phyloP scores from a whole-genome alignment of 106 monocot species.

The Alisma plantagoaquatica region DNA sequence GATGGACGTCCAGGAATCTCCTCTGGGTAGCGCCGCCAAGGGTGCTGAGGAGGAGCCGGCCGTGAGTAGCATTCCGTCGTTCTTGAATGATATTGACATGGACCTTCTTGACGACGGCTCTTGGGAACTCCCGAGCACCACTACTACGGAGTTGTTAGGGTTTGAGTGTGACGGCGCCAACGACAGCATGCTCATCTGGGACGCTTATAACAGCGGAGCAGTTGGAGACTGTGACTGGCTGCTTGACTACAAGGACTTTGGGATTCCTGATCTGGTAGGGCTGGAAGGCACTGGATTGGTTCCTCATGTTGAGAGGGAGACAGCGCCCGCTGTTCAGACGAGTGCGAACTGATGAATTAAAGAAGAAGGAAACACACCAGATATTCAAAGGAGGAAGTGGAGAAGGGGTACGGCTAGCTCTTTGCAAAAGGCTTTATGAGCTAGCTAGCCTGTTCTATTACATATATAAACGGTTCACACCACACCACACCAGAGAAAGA shows the following conservation, averaged over 20 bases:
- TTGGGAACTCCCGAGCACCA: constrained; percentile 13
- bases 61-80: too few species aligned
- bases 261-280: constrained; percentile 14
- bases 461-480: too few species aligned
- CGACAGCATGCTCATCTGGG: constrained; percentile 14
- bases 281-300: constrained; percentile 4
- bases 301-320: not conserved
- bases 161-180: not conserved
- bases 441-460: too few species aligned
- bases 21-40: not conserved
- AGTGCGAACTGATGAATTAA: too few species aligned
- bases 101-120: constrained; percentile 22
- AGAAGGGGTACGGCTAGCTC: too few species aligned
- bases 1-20: not conserved
- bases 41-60: not conserved
- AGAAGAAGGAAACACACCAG: too few species aligned
- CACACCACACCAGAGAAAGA: too few species aligned
- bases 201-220: too few species aligned
- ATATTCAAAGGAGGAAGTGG: too few species aligned
- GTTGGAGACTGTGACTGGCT: constrained; percentile 48
- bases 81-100: too few species aligned
- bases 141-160: constrained; percentile 17
- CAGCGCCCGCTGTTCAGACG: too few species aligned
- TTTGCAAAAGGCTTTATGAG: too few species aligned
- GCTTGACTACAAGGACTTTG: constrained; percentile 46